Evolutionary conservation across 2,329 filamentous ascomycete species (phyloP).

Genomic region (Lecanosticta acicola): DNA sequence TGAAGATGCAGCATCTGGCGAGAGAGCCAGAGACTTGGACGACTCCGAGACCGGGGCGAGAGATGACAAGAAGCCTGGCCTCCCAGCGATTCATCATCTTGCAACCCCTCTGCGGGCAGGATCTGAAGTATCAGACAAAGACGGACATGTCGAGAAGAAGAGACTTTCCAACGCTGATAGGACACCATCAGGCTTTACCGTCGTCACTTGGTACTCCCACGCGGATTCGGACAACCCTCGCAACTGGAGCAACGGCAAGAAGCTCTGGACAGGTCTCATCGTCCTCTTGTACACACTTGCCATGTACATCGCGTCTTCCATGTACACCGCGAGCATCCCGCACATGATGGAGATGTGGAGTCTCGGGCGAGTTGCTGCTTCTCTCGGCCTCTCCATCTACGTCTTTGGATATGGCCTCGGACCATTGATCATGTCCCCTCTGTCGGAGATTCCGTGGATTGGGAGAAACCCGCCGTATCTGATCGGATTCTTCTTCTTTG

Average conservation of each 20-base stretch:
- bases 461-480: constrained; percentile 8
- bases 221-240: neutral
- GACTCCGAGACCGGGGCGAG: neutral
- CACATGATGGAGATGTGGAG: neutral
- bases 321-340: neutral
- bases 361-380: neutral
- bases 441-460: constrained; percentile 11
- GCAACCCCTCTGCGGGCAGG: neutral
- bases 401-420: constrained; percentile 9
- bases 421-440: constrained; percentile 12
- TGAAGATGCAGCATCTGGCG: neutral
- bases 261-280: neutral
- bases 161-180: neutral
- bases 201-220: neutral
- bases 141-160: neutral
- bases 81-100: neutral
- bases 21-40: neutral
- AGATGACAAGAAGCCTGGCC: neutral
- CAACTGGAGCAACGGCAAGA: neutral
- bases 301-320: neutral
- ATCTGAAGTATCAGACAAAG: neutral
- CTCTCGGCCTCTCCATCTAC: constrained; percentile 1
- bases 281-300: neutral
- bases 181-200: neutral
- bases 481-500: constrained; percentile 5